Conservation (phyloP, 2,329 filamentous ascomycete genomes). For the Colletotrichum lupini region DNA sequence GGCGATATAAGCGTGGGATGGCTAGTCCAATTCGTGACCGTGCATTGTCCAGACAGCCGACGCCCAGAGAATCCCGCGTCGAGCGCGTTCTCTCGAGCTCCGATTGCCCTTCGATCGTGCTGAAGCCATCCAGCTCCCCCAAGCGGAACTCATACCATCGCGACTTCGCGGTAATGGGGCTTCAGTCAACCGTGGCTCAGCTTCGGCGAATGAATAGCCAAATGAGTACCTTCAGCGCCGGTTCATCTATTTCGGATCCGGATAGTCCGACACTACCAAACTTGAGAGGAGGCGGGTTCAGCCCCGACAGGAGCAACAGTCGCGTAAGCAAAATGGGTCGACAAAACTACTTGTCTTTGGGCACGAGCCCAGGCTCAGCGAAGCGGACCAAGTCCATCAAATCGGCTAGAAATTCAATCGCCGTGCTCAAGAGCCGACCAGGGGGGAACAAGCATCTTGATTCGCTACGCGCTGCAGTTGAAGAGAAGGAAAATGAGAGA, state of each 20-base stretch:
- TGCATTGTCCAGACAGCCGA: not conserved
- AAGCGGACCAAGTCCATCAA: conserved; percentile 17
- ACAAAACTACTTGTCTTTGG: conserved; percentile 55
- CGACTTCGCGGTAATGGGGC: conserved; percentile 23
- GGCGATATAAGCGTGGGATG: conserved; percentile 18
- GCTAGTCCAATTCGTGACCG: conserved; percentile 17
- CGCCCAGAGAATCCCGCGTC: not conserved
- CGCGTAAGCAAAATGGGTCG: conserved; percentile 48
- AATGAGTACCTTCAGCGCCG: conserved; percentile 56
- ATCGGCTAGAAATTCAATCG: conserved; percentile 20
- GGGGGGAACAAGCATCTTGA: conserved; percentile 4
- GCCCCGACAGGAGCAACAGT: conserved; percentile 46
- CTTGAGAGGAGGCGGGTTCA: conserved; percentile 51
- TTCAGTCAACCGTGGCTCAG: conserved; percentile 55
- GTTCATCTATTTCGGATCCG: conserved; percentile 48
- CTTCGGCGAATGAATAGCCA: conserved; percentile 69
- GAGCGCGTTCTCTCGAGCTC: conserved; percentile 10
- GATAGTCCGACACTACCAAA: conserved; percentile 53
- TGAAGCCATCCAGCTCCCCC: conserved; percentile 7
- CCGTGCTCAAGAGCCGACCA: conserved; percentile 13
- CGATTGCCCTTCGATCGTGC: conserved; percentile 10
- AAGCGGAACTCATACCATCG: conserved; percentile 11
- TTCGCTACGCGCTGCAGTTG: not conserved
- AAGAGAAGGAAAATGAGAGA: conserved; percentile 31
- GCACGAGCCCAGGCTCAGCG: conserved; percentile 38